A percentile compares a stretch with the other conserved stretches of the same genome.
These are phyloP conservation scores for Strobilomyces confusus DNA, from an alignment of 768 basidiomycete species.

Conservation along the genomic window DNA sequence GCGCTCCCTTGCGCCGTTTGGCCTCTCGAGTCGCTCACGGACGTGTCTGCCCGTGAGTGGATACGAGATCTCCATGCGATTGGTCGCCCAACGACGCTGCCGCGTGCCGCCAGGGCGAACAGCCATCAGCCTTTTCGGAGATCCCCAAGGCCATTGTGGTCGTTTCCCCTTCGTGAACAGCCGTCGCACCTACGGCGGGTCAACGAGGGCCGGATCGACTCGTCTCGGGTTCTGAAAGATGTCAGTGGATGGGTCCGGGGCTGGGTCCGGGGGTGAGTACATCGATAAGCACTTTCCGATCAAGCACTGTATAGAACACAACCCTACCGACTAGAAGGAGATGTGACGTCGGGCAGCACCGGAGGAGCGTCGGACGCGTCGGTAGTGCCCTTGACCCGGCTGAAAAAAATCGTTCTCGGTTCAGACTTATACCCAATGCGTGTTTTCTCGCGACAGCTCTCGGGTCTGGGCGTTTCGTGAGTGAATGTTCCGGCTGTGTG, in stretches of 20 bases:
- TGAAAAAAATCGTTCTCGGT: neutral
- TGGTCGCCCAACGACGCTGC: neutral
- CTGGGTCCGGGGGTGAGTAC: neutral
- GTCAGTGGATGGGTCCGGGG: neutral
- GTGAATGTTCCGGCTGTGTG: neutral
- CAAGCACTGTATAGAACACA: neutral
- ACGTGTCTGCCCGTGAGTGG: neutral
- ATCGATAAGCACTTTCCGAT: neutral
- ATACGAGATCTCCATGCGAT: neutral
- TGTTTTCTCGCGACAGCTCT: neutral
- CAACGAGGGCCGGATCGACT: neutral
- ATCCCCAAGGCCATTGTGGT: neutral
- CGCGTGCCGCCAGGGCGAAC: neutral
- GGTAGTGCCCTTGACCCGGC: neutral
- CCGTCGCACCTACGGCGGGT: neutral
- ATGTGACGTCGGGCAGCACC: neutral
- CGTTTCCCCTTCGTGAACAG: neutral
- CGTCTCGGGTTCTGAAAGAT: neutral
- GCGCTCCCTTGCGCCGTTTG: neutral
- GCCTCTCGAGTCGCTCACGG: neutral
- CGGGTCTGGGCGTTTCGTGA: constrained; percentile 16
- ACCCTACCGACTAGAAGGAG: neutral
- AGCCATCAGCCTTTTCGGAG: neutral
- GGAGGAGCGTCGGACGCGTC: neutral
- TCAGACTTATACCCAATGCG: neutral